These are phyloP conservation scores for Pseudotsuga menziesii DNA, from an alignment of 75 land plant species.

Conservation along the genomic window DNA sequence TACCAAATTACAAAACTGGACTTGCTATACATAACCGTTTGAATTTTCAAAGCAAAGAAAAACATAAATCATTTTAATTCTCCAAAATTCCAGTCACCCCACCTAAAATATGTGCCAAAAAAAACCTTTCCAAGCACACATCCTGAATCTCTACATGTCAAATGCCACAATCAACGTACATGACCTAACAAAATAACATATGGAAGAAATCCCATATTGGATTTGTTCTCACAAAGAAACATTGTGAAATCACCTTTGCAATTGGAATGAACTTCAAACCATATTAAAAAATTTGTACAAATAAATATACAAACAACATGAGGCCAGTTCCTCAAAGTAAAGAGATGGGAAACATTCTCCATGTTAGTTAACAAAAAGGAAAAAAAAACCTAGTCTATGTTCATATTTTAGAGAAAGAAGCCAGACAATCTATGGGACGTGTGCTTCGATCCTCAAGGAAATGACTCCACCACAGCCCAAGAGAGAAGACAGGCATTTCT, in stretches of 20 bases:
- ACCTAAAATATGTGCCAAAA: neutral
- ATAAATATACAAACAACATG: conserved; percentile 8
- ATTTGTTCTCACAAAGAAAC: neutral
- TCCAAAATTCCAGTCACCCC: neutral
- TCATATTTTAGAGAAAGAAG: conserved; percentile 5
- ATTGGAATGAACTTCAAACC: neutral
- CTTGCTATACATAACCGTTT: neutral
- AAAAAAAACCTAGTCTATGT: neutral
- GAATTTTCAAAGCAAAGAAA: neutral
- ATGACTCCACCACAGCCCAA: neutral
- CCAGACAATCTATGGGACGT: conserved; percentile 1
- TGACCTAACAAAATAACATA: neutral
- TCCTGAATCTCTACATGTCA: neutral
- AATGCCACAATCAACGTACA: neutral
- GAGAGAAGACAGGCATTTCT: conserved; percentile 7
- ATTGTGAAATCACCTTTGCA: neutral
- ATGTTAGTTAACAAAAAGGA: conserved; percentile 1
- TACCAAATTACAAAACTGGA: neutral
- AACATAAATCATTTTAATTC: neutral
- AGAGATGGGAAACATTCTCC: neutral
- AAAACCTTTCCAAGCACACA: neutral
- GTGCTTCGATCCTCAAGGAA: neutral
- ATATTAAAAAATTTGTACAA: neutral
- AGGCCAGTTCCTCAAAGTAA: conserved; percentile 8
- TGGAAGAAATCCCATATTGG: neutral